Conservation (phyloP, 2,329 filamentous ascomycete genomes). For the Colletotrichum sp. region DNA sequence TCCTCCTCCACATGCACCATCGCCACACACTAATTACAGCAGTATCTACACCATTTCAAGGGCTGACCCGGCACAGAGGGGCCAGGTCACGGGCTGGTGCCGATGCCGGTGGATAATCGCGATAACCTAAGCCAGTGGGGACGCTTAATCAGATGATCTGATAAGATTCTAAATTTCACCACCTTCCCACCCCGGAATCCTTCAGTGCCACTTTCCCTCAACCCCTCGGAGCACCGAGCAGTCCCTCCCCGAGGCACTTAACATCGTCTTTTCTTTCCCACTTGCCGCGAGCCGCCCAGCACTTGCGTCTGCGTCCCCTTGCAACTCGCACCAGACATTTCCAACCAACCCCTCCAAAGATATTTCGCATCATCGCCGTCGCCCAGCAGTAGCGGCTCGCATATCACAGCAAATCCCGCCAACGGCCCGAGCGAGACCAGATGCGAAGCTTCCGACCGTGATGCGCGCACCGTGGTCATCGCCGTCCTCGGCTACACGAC, state of each 20-base stretch:
- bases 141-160: constrained; percentile 23
- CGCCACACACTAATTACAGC: not conserved
- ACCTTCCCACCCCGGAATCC: not conserved
- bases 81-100: not conserved
- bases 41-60: not conserved
- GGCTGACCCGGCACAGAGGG: not conserved
- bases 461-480: constrained; percentile 7
- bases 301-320: not conserved
- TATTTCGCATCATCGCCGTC: not conserved
- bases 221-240: not conserved
- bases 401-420: not conserved
- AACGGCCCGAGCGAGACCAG: not conserved
- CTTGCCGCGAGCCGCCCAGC: not conserved
- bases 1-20: not conserved
- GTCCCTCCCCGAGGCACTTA: not conserved
- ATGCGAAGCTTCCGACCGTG: constrained; percentile 12
- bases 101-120: constrained; percentile 18
- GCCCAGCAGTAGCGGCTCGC: not conserved
- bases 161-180: constrained; percentile 20
- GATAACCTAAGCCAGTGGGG: not conserved
- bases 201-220: not conserved
- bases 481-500: not conserved
- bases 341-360: not conserved
- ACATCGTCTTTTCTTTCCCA: not conserved
- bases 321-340: not conserved